Base-by-base conservation (phyloP, 495 filamentous ascomycete species). In the Antarctomyces pellizariae region DNA sequence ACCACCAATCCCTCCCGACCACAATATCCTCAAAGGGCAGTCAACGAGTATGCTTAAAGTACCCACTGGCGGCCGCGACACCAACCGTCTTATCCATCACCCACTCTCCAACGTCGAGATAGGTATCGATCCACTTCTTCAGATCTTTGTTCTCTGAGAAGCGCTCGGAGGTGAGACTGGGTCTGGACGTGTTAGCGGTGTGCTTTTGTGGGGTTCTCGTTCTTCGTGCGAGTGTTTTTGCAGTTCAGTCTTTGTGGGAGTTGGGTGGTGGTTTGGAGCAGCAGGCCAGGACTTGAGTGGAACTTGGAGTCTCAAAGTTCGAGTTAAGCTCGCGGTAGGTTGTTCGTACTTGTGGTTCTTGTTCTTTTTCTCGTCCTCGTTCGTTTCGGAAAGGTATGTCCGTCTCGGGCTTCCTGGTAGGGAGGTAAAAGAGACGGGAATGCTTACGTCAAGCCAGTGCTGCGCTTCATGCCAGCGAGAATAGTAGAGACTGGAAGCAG, bases 31-130 rank as follows among this genome's bases (percentile, higher is more conserved):
- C 19, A 22, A n/a, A n/a, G n/a, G n/a, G n/a, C n/a, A n/a, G n/a
- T 68, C 57, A 91, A 50, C 83, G 69, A 44, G 59, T 74, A 41
- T 84, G 63, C 50, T 91, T 82, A 44, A 97, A 97, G 49, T 64
- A 97, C 17, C 67, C 60, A 46, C 76, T 86, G 8, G 75, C 70
- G 8, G 80, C 72, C 51, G 90, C 70, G 28, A 92, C 58, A 15
- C 83, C 83, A 15, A 93, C 79, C 3, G 80, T 86, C 53, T 84
- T 74, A 44, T 97, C 86, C 83, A 97, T 84, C 28, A 91, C 75
- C 77, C 77, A 89, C 52, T 97, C 86, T 45, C 86, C 86, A 22
- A 95, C 68, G 27, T 77, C 77, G 32, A 97, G 71, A 53, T 97
- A 97, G 46, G 71, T 91, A 42, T 84, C 78, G 38, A 97, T 63